Percentiles rank a stretch among this genome's conserved stretches.
Evolutionary conservation across 345 rosid genomes (phyloP).

Genomic region (Populus pruinosa): DNA sequence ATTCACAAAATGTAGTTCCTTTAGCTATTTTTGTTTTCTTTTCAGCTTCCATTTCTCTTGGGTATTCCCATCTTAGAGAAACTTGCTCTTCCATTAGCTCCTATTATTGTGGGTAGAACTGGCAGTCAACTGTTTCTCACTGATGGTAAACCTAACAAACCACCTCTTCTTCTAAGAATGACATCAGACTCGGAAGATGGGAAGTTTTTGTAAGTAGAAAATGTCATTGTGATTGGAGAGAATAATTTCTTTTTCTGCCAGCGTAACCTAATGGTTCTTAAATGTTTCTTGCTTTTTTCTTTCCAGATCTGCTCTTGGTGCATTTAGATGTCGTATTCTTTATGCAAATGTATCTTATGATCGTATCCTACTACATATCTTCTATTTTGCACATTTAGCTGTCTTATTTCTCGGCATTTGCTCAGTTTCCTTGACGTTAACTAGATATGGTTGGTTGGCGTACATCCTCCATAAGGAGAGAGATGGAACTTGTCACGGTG

Average conservation of each 20-base stretch:
- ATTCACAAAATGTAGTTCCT: background rate
- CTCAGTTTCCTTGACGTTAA: constrained; percentile 41
- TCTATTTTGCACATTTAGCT: background rate
- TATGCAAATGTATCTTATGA: constrained; percentile 97
- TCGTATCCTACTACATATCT: constrained; percentile 60
- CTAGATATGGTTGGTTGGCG: constrained; percentile 99
- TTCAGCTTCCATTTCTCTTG: constrained; percentile 85
- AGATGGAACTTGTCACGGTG: constrained; percentile 80
- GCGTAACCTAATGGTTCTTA: constrained; percentile 13
- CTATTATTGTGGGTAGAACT: constrained; percentile 67
- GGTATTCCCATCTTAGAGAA: constrained; percentile 86
- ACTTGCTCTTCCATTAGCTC: constrained; percentile 84
- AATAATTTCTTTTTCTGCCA: background rate
- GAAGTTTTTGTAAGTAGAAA: constrained; percentile 60
- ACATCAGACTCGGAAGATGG: constrained; percentile 77
- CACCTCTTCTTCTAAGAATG: constrained; percentile 90
- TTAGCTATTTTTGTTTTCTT: background rate
- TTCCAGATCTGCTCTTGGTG: constrained; percentile 78
- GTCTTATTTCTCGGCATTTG: constrained; percentile 4
- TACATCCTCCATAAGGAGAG: constrained; percentile 94
- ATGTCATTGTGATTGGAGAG: constrained; percentile 8
- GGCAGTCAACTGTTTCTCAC: constrained; percentile 87
- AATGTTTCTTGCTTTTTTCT: background rate
- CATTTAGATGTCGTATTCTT: constrained; percentile 63
- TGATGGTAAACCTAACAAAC: constrained; percentile 75